These are phyloP conservation scores for Phytophthora palmivora DNA, from an alignment of 352 stramenopile genomes.

Conservation along the genomic window DNA sequence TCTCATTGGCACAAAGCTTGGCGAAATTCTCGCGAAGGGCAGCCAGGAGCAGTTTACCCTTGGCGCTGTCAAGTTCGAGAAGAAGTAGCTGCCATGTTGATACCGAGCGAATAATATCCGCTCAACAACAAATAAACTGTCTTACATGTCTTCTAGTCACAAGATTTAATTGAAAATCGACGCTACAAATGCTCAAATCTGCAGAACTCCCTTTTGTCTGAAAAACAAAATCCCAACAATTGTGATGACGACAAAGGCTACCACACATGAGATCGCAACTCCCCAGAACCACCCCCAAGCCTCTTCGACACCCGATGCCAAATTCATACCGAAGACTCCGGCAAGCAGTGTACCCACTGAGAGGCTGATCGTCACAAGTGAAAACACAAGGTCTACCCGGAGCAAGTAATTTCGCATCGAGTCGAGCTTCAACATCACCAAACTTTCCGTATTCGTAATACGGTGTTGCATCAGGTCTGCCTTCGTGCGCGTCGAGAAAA, in stretches of 20 bases:
- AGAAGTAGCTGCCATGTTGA: slow-evolving; percentile 44
- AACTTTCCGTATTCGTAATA: slow-evolving; percentile 78
- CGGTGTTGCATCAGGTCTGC: slow-evolving; percentile 71
- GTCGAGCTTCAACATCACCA: slow-evolving; percentile 84
- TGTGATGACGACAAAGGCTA: slow-evolving; percentile 56
- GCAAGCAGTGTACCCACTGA: slow-evolving; percentile 70
- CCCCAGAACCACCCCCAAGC: slow-evolving; percentile 64
- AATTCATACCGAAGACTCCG: slow-evolving; percentile 82
- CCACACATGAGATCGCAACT: slow-evolving; percentile 51
- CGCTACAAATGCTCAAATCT: slow-evolving; percentile 32
- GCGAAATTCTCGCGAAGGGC: slow-evolving; percentile 83
- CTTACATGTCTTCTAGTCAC: slow-evolving; percentile 8
- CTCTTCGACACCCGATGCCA: slow-evolving; percentile 56
- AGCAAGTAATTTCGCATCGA: slow-evolving; percentile 85
- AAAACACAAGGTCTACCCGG: slow-evolving; percentile 78
- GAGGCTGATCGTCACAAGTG: slow-evolving; percentile 63
- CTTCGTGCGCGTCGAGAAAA: slow-evolving; percentile 80
- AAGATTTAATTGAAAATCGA: slow-evolving; percentile 20
- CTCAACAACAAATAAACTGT: slow-evolving; percentile 3
- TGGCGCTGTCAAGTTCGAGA: slow-evolving; percentile 84
- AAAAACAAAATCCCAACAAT: slow-evolving; percentile 63
- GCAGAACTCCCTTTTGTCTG: slow-evolving; percentile 62
- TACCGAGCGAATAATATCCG: background rate
- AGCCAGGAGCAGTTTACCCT: slow-evolving; percentile 82
- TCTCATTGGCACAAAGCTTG: slow-evolving; percentile 87